A percentile compares a stretch with the other conserved stretches of the same genome.
These are phyloP conservation scores for Spatholobus suberectus DNA, from an alignment of 306 rosid genomes.

Conservation along the genomic window DNA sequence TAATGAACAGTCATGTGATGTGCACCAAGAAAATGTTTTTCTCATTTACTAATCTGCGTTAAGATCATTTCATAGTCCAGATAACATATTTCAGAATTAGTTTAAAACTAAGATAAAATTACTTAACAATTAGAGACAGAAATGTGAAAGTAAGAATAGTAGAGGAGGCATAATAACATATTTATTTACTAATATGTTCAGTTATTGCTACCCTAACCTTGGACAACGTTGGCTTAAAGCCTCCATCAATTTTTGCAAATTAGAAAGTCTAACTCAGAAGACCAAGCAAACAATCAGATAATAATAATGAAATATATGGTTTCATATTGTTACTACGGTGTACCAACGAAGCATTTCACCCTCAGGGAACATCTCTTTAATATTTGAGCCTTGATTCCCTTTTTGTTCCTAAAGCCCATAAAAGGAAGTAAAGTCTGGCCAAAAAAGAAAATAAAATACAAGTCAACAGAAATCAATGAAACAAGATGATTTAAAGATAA, in stretches of 20 bases:
- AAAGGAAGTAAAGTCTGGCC: conserved; percentile 63
- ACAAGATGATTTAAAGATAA: not conserved
- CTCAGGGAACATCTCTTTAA: conserved; percentile 61
- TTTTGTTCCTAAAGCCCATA: conserved; percentile 59
- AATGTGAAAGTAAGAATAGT: not conserved
- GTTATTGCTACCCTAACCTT: conserved; percentile 51
- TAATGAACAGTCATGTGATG: not conserved
- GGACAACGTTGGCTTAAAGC: conserved; percentile 66
- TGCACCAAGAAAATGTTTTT: not conserved
- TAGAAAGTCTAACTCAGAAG: conserved; percentile 7
- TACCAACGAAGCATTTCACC: conserved; percentile 79
- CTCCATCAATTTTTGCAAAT: conserved; percentile 73
- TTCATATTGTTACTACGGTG: not conserved
- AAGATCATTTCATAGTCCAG: not conserved
- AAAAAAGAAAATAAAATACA: not conserved
- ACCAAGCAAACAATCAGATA: not conserved
- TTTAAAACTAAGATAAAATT: not conserved
- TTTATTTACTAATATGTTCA: not conserved
- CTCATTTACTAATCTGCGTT: not conserved
- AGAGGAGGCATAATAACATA: not conserved
- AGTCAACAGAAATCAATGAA: not conserved
- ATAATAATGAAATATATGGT: not conserved
- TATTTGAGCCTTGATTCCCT: conserved; percentile 46
- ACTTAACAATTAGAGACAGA: not conserved
- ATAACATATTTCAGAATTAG: too few species aligned